Conservation (phyloP, 257 asterid species). For the Solanum peruvianum region DNA sequence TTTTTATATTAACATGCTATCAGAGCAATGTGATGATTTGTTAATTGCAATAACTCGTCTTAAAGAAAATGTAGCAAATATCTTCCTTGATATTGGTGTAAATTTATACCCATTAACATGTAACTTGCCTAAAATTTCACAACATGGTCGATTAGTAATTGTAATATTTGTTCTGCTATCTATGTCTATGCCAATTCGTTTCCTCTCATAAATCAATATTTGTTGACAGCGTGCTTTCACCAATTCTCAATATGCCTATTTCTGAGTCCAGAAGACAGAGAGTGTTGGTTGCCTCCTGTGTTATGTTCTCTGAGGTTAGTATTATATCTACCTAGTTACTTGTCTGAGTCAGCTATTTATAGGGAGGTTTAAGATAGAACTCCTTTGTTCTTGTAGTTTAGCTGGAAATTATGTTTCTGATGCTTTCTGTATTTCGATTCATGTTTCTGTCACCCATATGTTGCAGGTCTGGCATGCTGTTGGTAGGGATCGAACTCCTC, state of each 20-base stretch:
- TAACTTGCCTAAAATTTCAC: neutral
- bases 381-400: neutral
- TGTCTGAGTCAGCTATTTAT: neutral
- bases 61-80: neutral
- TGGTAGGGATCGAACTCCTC: slow-evolving; percentile 65
- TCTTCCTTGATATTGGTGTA: neutral
- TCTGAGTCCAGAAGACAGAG: slow-evolving; percentile 92
- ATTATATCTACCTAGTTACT: slow-evolving; percentile 4
- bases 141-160: neutral
- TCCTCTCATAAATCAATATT: neutral
- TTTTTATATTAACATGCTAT: neutral
- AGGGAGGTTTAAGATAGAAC: neutral
- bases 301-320: slow-evolving; percentile 90
- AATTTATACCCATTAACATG: neutral
- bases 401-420: neutral
- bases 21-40: neutral
- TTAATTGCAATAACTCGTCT: neutral
- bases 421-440: neutral
- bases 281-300: slow-evolving; percentile 91
- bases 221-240: slow-evolving; percentile 81
- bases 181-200: neutral
- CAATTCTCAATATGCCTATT: slow-evolving; percentile 82
- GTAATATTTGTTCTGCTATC: neutral
- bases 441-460: slow-evolving; percentile 10
- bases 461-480: slow-evolving; percentile 90